phyloP scores from a whole-genome alignment of 2,329 filamentous ascomycete genomes.

The Penicillium sp. region DNA sequence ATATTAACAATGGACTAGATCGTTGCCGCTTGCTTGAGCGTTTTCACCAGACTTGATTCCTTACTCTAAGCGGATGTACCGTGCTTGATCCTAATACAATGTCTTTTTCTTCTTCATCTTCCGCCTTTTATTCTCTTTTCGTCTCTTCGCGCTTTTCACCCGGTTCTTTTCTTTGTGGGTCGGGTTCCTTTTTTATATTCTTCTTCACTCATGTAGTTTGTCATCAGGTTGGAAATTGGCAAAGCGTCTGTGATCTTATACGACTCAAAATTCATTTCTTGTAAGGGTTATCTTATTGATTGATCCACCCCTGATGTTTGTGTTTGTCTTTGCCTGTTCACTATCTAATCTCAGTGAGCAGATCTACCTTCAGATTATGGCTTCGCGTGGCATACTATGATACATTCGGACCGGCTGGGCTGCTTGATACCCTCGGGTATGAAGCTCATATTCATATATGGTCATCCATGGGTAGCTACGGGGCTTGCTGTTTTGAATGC shows the following conservation, averaged over 20 bases:
- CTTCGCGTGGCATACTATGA: not conserved
- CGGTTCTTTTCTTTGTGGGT: not conserved
- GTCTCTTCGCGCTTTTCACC: not conserved
- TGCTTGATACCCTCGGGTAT: not conserved
- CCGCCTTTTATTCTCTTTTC: conserved; percentile 11
- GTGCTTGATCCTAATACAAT: conserved; percentile 24
- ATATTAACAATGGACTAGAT: conserved; percentile 50
- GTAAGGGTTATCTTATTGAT: conserved; percentile 24
- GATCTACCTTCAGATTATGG: not conserved
- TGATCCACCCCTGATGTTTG: conserved; percentile 1
- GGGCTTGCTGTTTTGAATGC: not conserved
- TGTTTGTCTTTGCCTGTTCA: not conserved
- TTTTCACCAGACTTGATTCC: conserved; percentile 96
- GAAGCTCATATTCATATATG: not conserved
- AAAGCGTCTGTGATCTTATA: conserved; percentile 24
- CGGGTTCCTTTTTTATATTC: conserved; percentile 11
- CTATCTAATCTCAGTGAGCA: not conserved
- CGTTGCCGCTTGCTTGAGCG: conserved; percentile 91
- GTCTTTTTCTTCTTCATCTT: conserved; percentile 19
- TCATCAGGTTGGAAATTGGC: conserved; percentile 26
- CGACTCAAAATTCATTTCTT: conserved; percentile 29
- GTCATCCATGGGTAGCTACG: not conserved
- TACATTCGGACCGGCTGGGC: not conserved
- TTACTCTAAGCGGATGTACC: conserved; percentile 62
- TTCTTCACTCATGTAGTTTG: conserved; percentile 30